Evolutionary conservation across 2,329 filamentous ascomycete genomes (phyloP).

Genomic region (Nigrospora oryzae): DNA sequence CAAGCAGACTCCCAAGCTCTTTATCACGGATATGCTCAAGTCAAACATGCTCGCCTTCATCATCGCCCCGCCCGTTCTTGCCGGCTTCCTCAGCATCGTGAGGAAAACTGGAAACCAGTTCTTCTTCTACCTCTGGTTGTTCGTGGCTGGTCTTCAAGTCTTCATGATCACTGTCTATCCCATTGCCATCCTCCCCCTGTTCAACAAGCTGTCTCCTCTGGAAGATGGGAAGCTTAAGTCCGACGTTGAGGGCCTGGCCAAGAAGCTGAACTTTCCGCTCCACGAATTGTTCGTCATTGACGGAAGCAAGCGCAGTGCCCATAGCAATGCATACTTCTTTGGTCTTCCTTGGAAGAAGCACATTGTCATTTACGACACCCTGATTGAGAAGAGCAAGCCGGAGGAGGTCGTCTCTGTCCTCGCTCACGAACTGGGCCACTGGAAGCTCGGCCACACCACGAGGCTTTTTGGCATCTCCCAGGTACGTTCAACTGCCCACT

Average conservation of each 20-base stretch:
- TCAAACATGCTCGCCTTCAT: conserved; percentile 72
- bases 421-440: conserved; percentile 93
- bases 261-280: conserved; percentile 81
- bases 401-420: conserved; percentile 92
- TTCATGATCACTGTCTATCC: conserved; percentile 96
- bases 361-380: conserved; percentile 97
- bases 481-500: conserved; percentile 38
- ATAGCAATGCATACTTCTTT: conserved; percentile 94
- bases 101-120: conserved; percentile 89
- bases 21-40: conserved; percentile 87
- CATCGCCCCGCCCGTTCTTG: conserved; percentile 79
- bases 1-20: conserved; percentile 87
- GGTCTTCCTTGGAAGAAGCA: conserved; percentile 99
- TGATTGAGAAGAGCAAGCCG: conserved; percentile 89
- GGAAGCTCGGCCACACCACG: conserved; percentile 92
- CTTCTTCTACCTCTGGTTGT: conserved; percentile 97
- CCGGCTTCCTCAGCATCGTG: conserved; percentile 88
- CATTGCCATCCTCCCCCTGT: conserved; percentile 84
- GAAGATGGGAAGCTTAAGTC: conserved; percentile 82
- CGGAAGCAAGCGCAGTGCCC: conserved; percentile 77
- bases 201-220: conserved; percentile 96
- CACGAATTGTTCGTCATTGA: conserved; percentile 92
- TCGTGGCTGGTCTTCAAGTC: conserved; percentile 80
- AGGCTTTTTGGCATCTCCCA: conserved; percentile 81
- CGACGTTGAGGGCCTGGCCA: conserved; percentile 75